Evolutionary conservation across 495 filamentous ascomycete genomes (phyloP), one percentile per base, ranked within the genome.

Genomic region (Annulohypoxylon stygium): DNA sequence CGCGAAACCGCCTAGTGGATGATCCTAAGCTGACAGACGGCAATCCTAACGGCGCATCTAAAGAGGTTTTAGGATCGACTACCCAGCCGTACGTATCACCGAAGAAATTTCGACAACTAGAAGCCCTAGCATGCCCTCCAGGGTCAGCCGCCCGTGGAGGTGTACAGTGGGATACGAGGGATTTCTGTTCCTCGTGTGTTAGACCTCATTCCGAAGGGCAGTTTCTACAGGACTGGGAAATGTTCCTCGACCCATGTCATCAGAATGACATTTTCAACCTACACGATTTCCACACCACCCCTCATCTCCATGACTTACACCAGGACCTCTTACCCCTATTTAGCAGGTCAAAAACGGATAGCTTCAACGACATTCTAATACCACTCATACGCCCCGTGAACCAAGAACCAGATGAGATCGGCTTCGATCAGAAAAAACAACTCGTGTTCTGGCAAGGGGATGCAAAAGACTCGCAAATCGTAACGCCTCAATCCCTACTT

Each of bases 251-350:
- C 33, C 85, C 92, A 51, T 97, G 93, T 76, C 91, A 94, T 69
- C 93, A 97, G 73, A 90, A 93, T 0, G 93, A 97, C 71, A 83
- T 97, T 47, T 87, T 89, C 16, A 84, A 88, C 41, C 83, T 94
- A 2, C 93, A 95, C 72, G 90, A 91, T 41, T 86, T 94, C 62
- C 84, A 92, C 77, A 84, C 91, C 33, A 89, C 85, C 0, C 88
- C 92, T 0, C 84, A 92, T 0, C 85, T 88, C 6, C 86, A 89
- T 64, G 87, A 88, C 48, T 85, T 89, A 0, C 81, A 90, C 0
- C 87, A 90, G 53, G 86, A 90, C 4, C 81, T 95, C 10, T 70
- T 91, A 2, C 93, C 93, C 0, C 79, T 95, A 26, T 95, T 95
- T 82, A 92, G 91, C 65, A 86, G 92, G 69, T 90, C 89, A 58